Base-by-base conservation (phyloP, 768 basidiomycete genomes). In the Pulveroboletus frians region DNA sequence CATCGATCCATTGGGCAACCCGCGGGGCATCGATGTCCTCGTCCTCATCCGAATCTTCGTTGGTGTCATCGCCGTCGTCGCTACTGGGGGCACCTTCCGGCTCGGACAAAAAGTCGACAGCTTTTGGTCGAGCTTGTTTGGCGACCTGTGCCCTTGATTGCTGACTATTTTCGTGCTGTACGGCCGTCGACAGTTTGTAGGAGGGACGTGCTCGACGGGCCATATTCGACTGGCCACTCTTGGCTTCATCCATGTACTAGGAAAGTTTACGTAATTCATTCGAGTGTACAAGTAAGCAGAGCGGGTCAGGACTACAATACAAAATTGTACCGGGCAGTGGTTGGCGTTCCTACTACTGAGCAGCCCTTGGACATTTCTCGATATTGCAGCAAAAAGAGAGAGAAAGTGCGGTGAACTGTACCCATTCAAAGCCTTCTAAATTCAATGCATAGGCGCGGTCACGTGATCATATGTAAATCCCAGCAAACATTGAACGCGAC, bases 1-100 rank as follows among this genome's bases (percentile, higher is more conserved):
- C 79, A 38, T 77, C 80, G 4, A 76, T 69, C 81, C 82, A 86
- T 56, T 80, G 81, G 13, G 74, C 76, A 23, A 83, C 69, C n/a
- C 83, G 72, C 8, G 81, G 80, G 2, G 70, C 71, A 59, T 84
- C 82, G 1, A 27, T 2, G 43, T 56, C 41, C 13, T 40, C 29
- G 3, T 43, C 41, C 15, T n/a, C 6, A 7, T 34, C 52, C 39
- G 41, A 44, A 30, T 40, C 45, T 5, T 67, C 62, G 48, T 76
- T 73, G 4, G 49, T 49, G n/a, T 57, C 60, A 5, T 52, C 29
- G 14, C 21, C 60, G 43, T 56, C 62, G 21, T 54, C 59, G 32
- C 54, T 46, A 20, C 29, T 42, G 29, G 29, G 9, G 14, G 30
- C 21, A 17, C 27, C 23, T 36, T 56, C 49, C 5, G 61, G 36